Percentiles rank a stretch among this genome's conserved stretches.
Conservation (phyloP, 179 eudicot genomes). For the Nepenthes alata region DNA sequence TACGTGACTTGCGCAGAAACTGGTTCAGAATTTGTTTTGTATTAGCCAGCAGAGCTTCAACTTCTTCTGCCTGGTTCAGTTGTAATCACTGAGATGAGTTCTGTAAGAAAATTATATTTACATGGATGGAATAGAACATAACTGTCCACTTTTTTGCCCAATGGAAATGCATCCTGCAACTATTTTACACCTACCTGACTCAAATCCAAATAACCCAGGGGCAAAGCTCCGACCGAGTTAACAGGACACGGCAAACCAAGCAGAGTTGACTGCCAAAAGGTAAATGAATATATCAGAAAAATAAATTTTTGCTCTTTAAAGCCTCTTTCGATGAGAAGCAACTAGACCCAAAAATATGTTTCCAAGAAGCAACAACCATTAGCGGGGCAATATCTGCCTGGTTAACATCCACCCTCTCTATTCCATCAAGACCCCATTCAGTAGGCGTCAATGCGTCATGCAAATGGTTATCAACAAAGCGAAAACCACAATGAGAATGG, state of each 20-base stretch:
- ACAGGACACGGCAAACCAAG: slow-evolving; percentile 88
- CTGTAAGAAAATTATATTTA: background rate
- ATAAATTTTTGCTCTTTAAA: background rate
- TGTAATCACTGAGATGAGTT: slow-evolving; percentile 14
- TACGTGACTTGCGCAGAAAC: slow-evolving; percentile 78
- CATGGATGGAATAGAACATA: background rate
- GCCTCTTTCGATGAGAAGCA: background rate
- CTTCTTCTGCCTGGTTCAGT: slow-evolving; percentile 61
- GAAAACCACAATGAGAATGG: slow-evolving; percentile 43
- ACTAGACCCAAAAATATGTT: background rate
- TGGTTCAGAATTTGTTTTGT: slow-evolving; percentile 84
- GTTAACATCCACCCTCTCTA: slow-evolving; percentile 91
- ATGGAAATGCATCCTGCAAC: background rate
- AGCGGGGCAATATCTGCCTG: slow-evolving; percentile 97
- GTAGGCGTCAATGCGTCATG: slow-evolving; percentile 76
- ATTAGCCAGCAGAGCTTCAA: slow-evolving; percentile 90
- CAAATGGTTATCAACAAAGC: slow-evolving; percentile 79
- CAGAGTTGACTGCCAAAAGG: slow-evolving; percentile 65
- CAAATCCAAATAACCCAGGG: slow-evolving; percentile 58
- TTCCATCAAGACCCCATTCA: slow-evolving; percentile 84
- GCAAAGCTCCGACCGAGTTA: slow-evolving; percentile 85
- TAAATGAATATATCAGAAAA: slow-evolving; percentile 1
- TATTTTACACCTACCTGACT: slow-evolving; percentile 33
- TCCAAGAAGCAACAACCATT: slow-evolving; percentile 46
- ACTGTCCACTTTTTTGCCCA: background rate